phyloP scores from a whole-genome alignment of 352 stramenopile genomes.

The Pythium vanterpoolii region DNA sequence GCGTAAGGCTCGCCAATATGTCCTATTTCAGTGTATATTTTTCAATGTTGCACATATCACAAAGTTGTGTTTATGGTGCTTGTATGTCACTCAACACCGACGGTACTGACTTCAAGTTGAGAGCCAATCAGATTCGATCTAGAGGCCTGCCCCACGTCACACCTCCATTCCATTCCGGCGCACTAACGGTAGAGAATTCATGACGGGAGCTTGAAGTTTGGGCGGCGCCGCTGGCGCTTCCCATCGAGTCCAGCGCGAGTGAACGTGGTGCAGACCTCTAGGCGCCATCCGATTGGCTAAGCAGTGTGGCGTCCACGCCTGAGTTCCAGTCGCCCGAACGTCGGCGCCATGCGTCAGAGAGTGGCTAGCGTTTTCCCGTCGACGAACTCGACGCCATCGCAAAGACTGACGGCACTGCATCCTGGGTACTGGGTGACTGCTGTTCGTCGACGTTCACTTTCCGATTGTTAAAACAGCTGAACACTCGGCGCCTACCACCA shows the following conservation, averaged over 20 bases:
- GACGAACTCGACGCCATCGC: constrained; percentile 3
- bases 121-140: constrained; percentile 1
- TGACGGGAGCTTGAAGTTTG: constrained; percentile 2
- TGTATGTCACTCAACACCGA: neutral
- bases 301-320: too few species aligned
- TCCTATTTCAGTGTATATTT: too few species aligned
- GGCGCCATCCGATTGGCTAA: constrained; percentile 5
- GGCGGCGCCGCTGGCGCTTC: neutral
- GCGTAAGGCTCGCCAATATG: too few species aligned
- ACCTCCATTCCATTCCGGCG: neutral
- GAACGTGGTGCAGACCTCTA: constrained; percentile 10
- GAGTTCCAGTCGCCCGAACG: neutral
- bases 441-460: neutral
- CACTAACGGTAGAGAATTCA: neutral
- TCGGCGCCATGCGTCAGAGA: constrained; percentile 4
- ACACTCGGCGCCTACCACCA: neutral
- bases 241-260: neutral
- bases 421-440: neutral
- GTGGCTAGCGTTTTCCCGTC: neutral
- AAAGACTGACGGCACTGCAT: neutral
- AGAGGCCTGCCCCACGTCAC: constrained; percentile 5
- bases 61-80: neutral
- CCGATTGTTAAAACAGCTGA: constrained; percentile 17
- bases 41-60: neutral
- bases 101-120: constrained; percentile 6